Base-by-base conservation (phyloP, 441 rosid genomes). In the Breynia disticha region DNA sequence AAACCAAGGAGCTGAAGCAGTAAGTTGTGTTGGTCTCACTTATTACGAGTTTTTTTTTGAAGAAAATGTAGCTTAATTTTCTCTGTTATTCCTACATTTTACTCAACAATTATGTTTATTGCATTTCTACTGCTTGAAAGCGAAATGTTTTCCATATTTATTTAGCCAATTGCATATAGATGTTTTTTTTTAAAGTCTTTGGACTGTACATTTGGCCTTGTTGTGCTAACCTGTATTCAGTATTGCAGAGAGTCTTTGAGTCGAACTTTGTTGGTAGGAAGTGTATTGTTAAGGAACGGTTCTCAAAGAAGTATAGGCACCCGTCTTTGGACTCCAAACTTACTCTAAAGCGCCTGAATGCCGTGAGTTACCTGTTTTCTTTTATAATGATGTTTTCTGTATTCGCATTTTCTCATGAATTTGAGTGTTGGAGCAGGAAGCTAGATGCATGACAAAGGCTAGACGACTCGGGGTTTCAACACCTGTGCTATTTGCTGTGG, bases 261-360 rank as follows among this genome's bases (percentile, higher is more conserved):
- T 83, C 90, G 10, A 67, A 54, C 18, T 93, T 93, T 66, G 88
- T 74, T 14, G 96, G 91, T 52, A 86, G 79, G 68, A 77, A 63
- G 60, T 89, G 79, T 15, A 64, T 89, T 5, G 62, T 93, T 41
- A 93, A 93, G 76, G 96, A 89, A 57, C 78, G 97, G 7, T 93
- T 93, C 79, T 84, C 99, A 0, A 93, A 93, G 80, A 86, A 89
- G 70, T 93, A 89, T 66, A 72, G 99, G 67, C 98, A 89, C 58
- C 97, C 98, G 3, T 45, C 78, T 66, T 53, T 93, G 70, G 96
- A 93, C 78, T 67, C 83, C 2, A 93, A 93, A 48, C 83, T 93
- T 49, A 93, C 95, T 47, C 69, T 67, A 42, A 93, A 79, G 76
- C 88, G 97, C 38, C 69, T 75, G 55, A 84, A 93, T 71, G 99